These are phyloP conservation scores for Paraphoma sp. DNA, from an alignment of 2,329 filamentous ascomycete genomes.

Conservation along the genomic window DNA sequence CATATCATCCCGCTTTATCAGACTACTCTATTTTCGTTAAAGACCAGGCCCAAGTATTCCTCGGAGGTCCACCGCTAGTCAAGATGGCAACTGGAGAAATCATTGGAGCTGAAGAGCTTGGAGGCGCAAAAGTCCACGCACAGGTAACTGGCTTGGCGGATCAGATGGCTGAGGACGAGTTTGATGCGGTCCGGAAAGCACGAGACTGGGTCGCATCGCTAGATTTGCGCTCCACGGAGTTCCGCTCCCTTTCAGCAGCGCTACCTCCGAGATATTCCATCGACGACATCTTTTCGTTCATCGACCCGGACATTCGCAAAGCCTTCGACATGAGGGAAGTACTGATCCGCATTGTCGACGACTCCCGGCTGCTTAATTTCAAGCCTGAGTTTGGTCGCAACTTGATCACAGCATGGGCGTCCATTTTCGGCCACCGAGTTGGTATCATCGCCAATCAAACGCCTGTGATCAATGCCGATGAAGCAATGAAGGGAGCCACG, in stretches of 20 bases:
- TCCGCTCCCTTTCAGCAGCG: constrained; percentile 5
- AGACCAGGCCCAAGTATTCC: constrained; percentile 54
- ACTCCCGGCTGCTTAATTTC: constrained; percentile 48
- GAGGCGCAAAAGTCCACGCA: constrained; percentile 52
- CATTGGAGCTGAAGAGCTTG: constrained; percentile 51
- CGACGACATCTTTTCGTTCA: constrained; percentile 48
- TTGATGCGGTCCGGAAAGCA: constrained; percentile 51
- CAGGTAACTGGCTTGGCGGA: constrained; percentile 53
- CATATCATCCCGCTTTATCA: constrained; percentile 51
- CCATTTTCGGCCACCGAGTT: constrained; percentile 46
- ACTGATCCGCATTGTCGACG: constrained; percentile 51
- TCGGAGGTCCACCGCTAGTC: constrained; percentile 54
- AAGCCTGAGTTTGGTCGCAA: constrained; percentile 50
- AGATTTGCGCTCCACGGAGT: not conserved
- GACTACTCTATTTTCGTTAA: constrained; percentile 54
- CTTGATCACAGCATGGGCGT: constrained; percentile 37
- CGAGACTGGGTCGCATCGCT: constrained; percentile 45
- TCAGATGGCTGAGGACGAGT: constrained; percentile 53
- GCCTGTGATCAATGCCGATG: constrained; percentile 45
- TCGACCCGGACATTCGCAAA: constrained; percentile 50
- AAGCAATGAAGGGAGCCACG: constrained; percentile 51
- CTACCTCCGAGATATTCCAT: constrained; percentile 41
- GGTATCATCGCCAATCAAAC: constrained; percentile 53
- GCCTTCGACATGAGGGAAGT: constrained; percentile 51
- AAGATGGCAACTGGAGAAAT: constrained; percentile 57